Conservation (phyloP, 2,329 filamentous ascomycete genomes). For the Eurotiales sp. region DNA sequence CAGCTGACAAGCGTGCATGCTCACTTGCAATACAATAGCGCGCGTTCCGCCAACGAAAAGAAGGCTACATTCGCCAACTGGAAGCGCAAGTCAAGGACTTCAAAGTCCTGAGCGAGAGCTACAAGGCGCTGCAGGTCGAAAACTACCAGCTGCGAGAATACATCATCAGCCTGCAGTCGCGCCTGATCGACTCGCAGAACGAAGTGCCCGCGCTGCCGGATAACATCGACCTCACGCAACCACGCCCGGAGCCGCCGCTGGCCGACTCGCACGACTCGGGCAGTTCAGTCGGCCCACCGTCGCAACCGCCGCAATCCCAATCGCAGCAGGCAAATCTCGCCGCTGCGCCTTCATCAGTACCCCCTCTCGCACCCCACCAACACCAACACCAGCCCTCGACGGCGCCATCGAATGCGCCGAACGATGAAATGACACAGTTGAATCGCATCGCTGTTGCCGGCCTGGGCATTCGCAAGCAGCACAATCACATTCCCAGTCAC, state of each 20-base stretch:
- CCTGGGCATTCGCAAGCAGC: constrained; percentile 41
- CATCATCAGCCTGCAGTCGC: constrained; percentile 82
- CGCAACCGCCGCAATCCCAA: constrained; percentile 8
- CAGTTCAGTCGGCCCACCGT: background rate
- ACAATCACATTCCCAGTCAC: background rate
- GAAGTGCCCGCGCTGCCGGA: constrained; percentile 81
- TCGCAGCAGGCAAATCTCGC: constrained; percentile 21
- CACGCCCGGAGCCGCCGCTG: constrained; percentile 38
- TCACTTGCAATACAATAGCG: constrained; percentile 56
- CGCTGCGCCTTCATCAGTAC: constrained; percentile 14
- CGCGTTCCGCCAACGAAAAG: constrained; percentile 95
- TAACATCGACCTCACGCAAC: constrained; percentile 67
- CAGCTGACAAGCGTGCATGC: background rate
- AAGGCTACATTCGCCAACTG: constrained; percentile 96
- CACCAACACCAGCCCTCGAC: constrained; percentile 15
- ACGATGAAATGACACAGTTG: constrained; percentile 39
- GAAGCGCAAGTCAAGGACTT: constrained; percentile 89
- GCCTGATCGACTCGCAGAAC: constrained; percentile 75
- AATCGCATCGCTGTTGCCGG: constrained; percentile 43
- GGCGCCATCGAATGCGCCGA: constrained; percentile 17
- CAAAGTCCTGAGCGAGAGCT: constrained; percentile 68
- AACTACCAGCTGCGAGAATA: constrained; percentile 91
- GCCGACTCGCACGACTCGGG: constrained; percentile 16
- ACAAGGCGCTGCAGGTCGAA: constrained; percentile 78
- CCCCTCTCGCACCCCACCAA: constrained; percentile 14